Evolutionary conservation across 768 basidiomycete species (phyloP), one percentile per base, ranked within the genome.

Genomic region (Favolaschia claudopus): DNA sequence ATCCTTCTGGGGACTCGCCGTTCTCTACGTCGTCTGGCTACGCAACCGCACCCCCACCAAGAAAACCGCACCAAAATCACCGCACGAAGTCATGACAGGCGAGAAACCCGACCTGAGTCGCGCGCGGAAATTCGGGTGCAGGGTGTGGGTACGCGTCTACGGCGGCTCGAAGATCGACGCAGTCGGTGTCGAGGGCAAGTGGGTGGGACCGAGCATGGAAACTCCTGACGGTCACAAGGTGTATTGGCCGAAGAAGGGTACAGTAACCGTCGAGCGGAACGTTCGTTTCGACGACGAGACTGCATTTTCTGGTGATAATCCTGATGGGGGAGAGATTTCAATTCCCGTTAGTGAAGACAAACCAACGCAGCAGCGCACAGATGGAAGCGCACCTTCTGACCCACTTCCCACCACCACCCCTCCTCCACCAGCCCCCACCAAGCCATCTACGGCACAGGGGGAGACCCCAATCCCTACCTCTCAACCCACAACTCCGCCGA

Each of bases 1-100:
- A 7, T 45, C 50, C 0, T 63, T 73, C n/a, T 74, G 71, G 73
- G 58, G 55, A 1, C 59, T 69, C 32, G 67, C 63, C 1, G 36
- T 67, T 17, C 7, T 34, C 12, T 45, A 62, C 36, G 55, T 58
- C 3, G 43, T 58, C 13, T n/a, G n/a, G n/a, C n/a, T n/a, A n/a
- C n/a, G n/a, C n/a, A n/a, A n/a, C n/a, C n/a, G n/a, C n/a, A n/a
- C n/a, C n/a, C n/a, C n/a, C n/a, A n/a, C n/a, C n/a, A n/a, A n/a
- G n/a, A n/a, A n/a, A n/a, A n/a, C n/a, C n/a, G n/a, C n/a, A n/a
- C n/a, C n/a, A n/a, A n/a, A n/a, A n/a, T n/a, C n/a, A n/a, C n/a
- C n/a, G n/a, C n/a, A n/a, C n/a, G n/a, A n/a, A n/a, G n/a, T n/a
- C n/a, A n/a, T n/a, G n/a, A n/a, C n/a, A n/a, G n/a, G n/a, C n/a